Evolutionary conservation across 129 eudicot species (phyloP).

Genomic region (Mikania micrantha): DNA sequence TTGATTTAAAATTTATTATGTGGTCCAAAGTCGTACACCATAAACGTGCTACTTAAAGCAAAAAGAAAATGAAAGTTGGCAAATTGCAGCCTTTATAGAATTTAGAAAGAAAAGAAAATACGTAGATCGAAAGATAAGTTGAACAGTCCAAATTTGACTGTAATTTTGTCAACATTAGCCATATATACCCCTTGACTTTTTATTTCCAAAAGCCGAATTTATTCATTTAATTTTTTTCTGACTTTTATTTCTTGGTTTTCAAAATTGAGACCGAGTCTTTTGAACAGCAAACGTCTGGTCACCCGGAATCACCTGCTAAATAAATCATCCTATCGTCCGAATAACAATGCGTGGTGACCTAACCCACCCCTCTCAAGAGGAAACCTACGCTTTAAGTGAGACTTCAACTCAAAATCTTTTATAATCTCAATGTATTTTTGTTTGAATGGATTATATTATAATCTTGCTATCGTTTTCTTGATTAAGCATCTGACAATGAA

Average conservation of each 20-base stretch:
- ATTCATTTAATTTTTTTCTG: no score
- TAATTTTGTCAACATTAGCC: slow-evolving; percentile 29
- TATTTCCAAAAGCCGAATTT: slow-evolving; percentile 16
- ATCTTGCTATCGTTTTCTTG: neutral
- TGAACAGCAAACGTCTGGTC: no score
- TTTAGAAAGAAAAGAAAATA: slow-evolving; percentile 10
- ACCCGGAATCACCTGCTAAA: no score
- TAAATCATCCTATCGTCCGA: no score
- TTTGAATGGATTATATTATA: no score
- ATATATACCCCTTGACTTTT: slow-evolving; percentile 29
- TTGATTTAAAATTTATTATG: slow-evolving; percentile 14
- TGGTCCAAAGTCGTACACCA: slow-evolving; percentile 38
- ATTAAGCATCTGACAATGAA: slow-evolving; percentile 1
- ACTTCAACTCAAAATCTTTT: no score
- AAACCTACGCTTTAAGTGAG: no score
- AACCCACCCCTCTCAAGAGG: no score
- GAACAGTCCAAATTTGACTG: slow-evolving; percentile 24
- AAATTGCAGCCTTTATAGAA: slow-evolving; percentile 31
- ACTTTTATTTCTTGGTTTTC: neutral
- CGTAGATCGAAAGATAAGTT: slow-evolving; percentile 24
- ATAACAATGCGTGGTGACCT: no score
- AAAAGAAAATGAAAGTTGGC: slow-evolving; percentile 26
- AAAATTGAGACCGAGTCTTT: no score
- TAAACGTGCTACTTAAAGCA: slow-evolving; percentile 28
- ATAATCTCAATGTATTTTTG: no score